Evolutionary conservation across 108 stramenopile species (phyloP).

Genomic region (Stephanodiscus triporus): DNA sequence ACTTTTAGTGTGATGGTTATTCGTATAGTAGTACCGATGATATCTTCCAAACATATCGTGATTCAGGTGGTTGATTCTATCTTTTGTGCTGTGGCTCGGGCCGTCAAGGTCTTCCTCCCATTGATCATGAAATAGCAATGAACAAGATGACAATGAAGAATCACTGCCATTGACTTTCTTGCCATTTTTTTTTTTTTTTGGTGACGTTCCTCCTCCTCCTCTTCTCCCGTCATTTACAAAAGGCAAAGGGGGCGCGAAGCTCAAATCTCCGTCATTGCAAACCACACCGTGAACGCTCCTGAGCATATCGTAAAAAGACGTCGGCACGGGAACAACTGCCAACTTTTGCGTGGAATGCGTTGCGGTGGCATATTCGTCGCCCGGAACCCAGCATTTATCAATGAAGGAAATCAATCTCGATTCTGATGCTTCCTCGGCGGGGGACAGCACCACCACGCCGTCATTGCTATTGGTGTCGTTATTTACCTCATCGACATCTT

Average conservation of each 20-base stretch:
- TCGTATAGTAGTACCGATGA: background rate
- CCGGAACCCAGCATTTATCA: conserved; percentile 2
- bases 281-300: conserved; percentile 64
- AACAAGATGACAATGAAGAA: background rate
- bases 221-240: background rate
- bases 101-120: conserved; percentile 4
- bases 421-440: conserved; percentile 10
- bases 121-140: conserved; percentile 39
- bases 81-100: background rate
- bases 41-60: background rate
- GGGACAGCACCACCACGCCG: conserved; percentile 4
- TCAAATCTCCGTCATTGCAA: conserved; percentile 62
- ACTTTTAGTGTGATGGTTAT: background rate
- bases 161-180: background rate
- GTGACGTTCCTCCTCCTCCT: background rate
- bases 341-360: background rate
- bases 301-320: conserved; percentile 50
- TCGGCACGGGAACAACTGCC: conserved; percentile 26
- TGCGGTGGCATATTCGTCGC: conserved; percentile 3
- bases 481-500: background rate
- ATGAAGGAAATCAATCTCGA: conserved; percentile 22
- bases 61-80: conserved; percentile 6
- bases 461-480: conserved; percentile 1
- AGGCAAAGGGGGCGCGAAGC: conserved; percentile 58
- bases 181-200: background rate